phyloP scores from a whole-genome alignment of 2,329 filamentous ascomycete species.

The Ceratocystiopsis minuta region DNA sequence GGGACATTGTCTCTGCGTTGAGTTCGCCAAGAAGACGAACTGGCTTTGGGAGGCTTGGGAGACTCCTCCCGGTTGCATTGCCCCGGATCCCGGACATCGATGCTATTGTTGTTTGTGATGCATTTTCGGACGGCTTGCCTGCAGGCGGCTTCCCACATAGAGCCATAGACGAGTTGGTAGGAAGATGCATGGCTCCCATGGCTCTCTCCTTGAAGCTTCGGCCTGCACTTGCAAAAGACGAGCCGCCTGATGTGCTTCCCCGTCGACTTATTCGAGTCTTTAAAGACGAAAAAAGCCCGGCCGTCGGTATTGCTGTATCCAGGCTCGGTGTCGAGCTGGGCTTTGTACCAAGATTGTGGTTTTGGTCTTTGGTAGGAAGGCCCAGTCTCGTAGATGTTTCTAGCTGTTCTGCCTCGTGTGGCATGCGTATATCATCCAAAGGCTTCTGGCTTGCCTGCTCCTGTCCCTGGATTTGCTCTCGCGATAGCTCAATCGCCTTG shows the following conservation, averaged over 20 bases:
- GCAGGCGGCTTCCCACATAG: not conserved
- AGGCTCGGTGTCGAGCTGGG: not conserved
- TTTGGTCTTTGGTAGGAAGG: slow-evolving; percentile 2
- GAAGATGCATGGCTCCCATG: slow-evolving; percentile 3
- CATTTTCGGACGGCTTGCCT: not conserved
- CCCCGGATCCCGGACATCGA: not conserved
- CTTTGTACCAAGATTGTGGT: slow-evolving; percentile 2
- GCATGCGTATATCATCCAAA: too few species aligned
- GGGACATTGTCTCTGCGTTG: slow-evolving; percentile 2
- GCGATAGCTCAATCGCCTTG: too few species aligned
- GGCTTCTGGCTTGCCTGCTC: too few species aligned
- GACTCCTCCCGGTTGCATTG: not conserved
- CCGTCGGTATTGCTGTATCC: not conserved
- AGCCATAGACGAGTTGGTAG: not conserved
- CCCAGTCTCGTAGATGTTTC: too few species aligned
- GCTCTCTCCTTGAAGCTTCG: slow-evolving; percentile 8
- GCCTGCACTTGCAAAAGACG: not conserved
- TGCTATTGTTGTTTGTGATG: not conserved
- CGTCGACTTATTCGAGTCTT: slow-evolving; percentile 8
- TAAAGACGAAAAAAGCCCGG: slow-evolving; percentile 7
- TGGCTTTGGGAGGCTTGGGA: slow-evolving; percentile 3
- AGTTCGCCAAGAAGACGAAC: slow-evolving; percentile 5
- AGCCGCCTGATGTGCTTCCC: slow-evolving; percentile 5
- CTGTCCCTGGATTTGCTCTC: too few species aligned
- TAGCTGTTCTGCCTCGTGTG: not conserved